Percentiles rank a stretch among this genome's conserved stretches.
phyloP scores from a whole-genome alignment of 208 protist genomes.

The Wallacemonas sp. region DNA sequence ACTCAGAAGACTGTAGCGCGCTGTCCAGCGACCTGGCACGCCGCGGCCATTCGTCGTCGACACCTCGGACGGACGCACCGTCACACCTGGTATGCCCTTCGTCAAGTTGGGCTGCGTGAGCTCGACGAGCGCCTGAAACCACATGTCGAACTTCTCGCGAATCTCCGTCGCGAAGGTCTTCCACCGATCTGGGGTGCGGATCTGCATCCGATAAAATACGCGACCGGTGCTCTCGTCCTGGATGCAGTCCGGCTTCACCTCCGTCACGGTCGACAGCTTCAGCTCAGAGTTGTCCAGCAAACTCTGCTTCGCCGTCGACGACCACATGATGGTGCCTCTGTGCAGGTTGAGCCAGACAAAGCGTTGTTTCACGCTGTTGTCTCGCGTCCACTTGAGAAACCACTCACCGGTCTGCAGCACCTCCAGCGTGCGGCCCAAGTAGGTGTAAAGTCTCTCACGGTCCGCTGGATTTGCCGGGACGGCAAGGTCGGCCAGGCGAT shows the following conservation, averaged over 20 bases:
- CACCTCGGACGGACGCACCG: slow-evolving; percentile 38
- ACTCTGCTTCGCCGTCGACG: slow-evolving; percentile 25
- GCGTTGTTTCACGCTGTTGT: slow-evolving; percentile 53
- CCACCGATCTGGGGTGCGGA: slow-evolving; percentile 40
- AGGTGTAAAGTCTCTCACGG: slow-evolving; percentile 12
- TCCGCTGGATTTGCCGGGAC: slow-evolving; percentile 22
- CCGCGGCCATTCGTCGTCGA: slow-evolving; percentile 20
- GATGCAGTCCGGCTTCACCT: slow-evolving; percentile 57
- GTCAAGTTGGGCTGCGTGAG: slow-evolving; percentile 36
- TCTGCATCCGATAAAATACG: slow-evolving; percentile 58
- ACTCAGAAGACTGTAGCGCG: slow-evolving; percentile 57
- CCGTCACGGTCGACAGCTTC: slow-evolving; percentile 38
- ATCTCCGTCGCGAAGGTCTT: slow-evolving; percentile 69
- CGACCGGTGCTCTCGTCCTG: slow-evolving; percentile 37
- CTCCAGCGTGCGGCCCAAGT: slow-evolving; percentile 30
- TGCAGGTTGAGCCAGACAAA: slow-evolving; percentile 77
- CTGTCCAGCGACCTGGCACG: slow-evolving; percentile 34
- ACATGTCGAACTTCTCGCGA: slow-evolving; percentile 76
- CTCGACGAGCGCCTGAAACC: slow-evolving; percentile 56
- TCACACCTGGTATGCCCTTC: slow-evolving; percentile 33
- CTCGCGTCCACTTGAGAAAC: slow-evolving; percentile 79
- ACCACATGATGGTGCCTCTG: slow-evolving; percentile 60
- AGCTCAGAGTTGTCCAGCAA: slow-evolving; percentile 46
- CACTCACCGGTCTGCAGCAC: slow-evolving; percentile 64
- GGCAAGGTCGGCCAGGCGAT: slow-evolving; percentile 28